These are phyloP conservation scores for Paraphaeosphaeria minitans DNA, from an alignment of 2,329 filamentous ascomycete species.

Conservation along the genomic window DNA sequence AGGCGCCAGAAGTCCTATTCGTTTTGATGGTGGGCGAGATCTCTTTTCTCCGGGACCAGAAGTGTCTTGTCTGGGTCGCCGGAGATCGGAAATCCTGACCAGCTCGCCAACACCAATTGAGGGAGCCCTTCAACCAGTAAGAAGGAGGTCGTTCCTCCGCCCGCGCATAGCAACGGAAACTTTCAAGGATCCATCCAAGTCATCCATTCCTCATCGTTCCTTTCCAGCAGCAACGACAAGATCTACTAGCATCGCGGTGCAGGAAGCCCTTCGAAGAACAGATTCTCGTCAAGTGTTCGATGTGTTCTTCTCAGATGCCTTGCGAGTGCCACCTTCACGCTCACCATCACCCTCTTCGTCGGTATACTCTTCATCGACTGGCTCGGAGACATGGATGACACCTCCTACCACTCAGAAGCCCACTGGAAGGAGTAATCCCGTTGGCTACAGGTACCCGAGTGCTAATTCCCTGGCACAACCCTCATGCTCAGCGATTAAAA, in stretches of 20 bases:
- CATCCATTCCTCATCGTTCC: background rate
- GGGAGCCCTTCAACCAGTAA: conserved; percentile 1
- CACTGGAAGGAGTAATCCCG: background rate
- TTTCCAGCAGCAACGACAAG: background rate
- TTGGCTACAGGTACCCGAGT: background rate
- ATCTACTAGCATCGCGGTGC: background rate
- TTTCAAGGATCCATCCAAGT: conserved; percentile 16
- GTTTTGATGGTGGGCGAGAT: conserved; percentile 11
- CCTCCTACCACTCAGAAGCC: conserved; percentile 16
- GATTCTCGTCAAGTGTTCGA: conserved; percentile 13
- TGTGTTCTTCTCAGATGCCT: conserved; percentile 10
- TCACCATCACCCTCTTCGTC: conserved; percentile 14
- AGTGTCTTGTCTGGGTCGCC: conserved; percentile 1
- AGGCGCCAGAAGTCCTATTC: conserved; percentile 2
- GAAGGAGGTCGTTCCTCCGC: conserved; percentile 10
- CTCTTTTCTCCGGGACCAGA: conserved; percentile 16
- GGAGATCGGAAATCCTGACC: conserved; percentile 11
- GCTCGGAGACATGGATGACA: conserved; percentile 24
- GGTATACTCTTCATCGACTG: conserved; percentile 7
- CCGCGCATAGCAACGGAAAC: conserved; percentile 29
- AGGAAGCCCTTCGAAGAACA: background rate
- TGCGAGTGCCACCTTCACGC: background rate
- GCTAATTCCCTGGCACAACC: background rate
- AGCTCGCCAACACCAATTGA: conserved; percentile 14
- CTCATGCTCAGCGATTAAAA: background rate